phyloP scores from a whole-genome alignment of 306 rosid species.

The Casuarina glauca region DNA sequence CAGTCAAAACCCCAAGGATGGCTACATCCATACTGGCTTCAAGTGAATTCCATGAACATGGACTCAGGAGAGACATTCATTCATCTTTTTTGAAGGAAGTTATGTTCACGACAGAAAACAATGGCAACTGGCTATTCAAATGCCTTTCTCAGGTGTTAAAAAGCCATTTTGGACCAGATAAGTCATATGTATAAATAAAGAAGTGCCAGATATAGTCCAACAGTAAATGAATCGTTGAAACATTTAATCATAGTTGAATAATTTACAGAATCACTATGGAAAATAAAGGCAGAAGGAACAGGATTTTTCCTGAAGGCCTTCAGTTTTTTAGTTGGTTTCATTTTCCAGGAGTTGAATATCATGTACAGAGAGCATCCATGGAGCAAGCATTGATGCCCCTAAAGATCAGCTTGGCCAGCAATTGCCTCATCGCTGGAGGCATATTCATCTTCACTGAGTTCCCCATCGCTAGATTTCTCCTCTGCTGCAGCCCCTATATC shows the following conservation, averaged over 20 bases:
- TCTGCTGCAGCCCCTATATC: constrained; percentile 56
- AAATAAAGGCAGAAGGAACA: constrained; percentile 35
- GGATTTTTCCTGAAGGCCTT: constrained; percentile 38
- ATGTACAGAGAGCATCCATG: constrained; percentile 46
- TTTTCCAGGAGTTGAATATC: constrained; percentile 40
- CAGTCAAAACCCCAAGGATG: no score
- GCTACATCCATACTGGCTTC: no score
- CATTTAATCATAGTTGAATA: constrained; percentile 40
- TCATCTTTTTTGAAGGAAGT: background rate
- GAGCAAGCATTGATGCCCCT: constrained; percentile 28
- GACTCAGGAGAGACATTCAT: no score
- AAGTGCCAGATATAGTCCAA: background rate
- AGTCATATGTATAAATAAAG: background rate
- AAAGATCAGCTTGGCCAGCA: constrained; percentile 75
- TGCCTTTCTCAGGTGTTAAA: background rate
- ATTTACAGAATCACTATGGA: constrained; percentile 47
- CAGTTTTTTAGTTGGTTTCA: constrained; percentile 33
- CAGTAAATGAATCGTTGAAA: constrained; percentile 26
- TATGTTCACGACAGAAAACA: background rate
- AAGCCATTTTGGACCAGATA: background rate
- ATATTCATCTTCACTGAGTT: constrained; percentile 74
- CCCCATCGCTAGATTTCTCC: constrained; percentile 70
- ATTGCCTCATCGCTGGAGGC: constrained; percentile 63
- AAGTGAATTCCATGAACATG: no score
- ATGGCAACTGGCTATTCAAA: background rate